These are phyloP conservation scores for Knufia fluminis DNA, from an alignment of 2,329 filamentous ascomycete genomes.

Conservation along the genomic window DNA sequence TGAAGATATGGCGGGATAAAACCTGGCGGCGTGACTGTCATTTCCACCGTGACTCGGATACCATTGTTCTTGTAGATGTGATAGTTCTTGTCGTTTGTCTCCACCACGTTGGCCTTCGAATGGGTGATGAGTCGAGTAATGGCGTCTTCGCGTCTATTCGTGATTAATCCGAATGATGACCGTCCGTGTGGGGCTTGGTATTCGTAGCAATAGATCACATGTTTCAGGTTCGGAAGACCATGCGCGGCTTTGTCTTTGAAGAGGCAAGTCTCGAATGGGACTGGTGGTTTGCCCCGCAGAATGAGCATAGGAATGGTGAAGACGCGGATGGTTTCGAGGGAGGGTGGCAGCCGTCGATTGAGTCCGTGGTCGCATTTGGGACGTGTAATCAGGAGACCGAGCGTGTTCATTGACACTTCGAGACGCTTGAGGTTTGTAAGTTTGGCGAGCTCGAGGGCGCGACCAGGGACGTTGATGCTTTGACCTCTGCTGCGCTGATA, in stretches of 20 bases:
- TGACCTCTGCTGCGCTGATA: conserved; percentile 15
- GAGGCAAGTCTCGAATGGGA: conserved; percentile 19
- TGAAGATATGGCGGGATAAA: conserved; percentile 24
- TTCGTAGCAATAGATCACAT: conserved; percentile 20
- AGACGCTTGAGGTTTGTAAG: conserved; percentile 18
- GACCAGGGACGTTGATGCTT: conserved; percentile 15
- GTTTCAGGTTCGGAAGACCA: conserved; percentile 17
- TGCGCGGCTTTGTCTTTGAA: conserved; percentile 18
- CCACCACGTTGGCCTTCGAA: conserved; percentile 14
- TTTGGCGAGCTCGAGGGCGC: conserved; percentile 16
- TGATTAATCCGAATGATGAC: conserved; percentile 11
- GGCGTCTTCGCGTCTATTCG: conserved; percentile 12
- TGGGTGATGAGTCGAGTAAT: conserved; percentile 12
- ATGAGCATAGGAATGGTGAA: conserved; percentile 20
- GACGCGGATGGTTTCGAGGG: conserved; percentile 20
- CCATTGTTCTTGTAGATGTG: conserved; percentile 10
- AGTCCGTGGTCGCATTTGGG: conserved; percentile 18
- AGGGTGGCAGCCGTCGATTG: conserved; percentile 19
- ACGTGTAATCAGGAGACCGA: conserved; percentile 16
- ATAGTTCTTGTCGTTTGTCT: conserved; percentile 17
- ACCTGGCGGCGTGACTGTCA: conserved; percentile 15
- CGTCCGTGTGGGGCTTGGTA: conserved; percentile 20
- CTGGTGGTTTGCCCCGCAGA: conserved; percentile 12
- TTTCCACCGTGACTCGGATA: conserved; percentile 3
- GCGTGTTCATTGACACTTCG: conserved; percentile 18